These are phyloP conservation scores for Pythium aquatile DNA, from an alignment of 352 stramenopile genomes.

Conservation along the genomic window DNA sequence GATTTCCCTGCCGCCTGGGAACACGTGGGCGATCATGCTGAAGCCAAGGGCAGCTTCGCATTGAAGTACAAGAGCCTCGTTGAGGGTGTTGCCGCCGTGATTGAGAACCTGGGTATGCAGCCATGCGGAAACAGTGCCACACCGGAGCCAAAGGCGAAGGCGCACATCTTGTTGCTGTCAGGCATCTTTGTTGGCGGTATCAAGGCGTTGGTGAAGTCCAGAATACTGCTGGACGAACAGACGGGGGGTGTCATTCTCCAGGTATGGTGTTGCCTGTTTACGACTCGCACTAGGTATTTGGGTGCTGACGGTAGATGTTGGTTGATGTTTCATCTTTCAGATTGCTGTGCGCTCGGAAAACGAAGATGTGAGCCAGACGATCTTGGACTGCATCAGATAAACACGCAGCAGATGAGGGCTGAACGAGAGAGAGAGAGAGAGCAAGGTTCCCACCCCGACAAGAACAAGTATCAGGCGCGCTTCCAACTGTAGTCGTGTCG, in stretches of 20 bases:
- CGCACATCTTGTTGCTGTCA: constrained; percentile 96
- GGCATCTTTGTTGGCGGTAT: constrained; percentile 95
- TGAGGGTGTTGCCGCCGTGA: constrained; percentile 93
- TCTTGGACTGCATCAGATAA: constrained; percentile 97
- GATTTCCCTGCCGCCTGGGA: constrained; percentile 98
- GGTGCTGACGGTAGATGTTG: constrained; percentile 13
- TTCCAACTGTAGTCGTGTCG: not conserved
- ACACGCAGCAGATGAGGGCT: not conserved
- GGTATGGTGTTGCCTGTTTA: constrained; percentile 32
- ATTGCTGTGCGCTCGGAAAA: constrained; percentile 96
- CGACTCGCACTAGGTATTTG: not conserved
- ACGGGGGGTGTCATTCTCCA: constrained; percentile 91
- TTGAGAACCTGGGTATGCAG: constrained; percentile 97
- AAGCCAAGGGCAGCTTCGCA: constrained; percentile 96
- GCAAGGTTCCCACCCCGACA: not conserved
- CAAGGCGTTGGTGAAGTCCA: constrained; percentile 95
- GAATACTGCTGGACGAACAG: constrained; percentile 91
- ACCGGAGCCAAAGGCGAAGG: constrained; percentile 87
- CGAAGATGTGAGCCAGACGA: constrained; percentile 93
- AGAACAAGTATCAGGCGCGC: not conserved
- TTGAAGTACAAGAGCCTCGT: constrained; percentile 97
- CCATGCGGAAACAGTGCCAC: constrained; percentile 94
- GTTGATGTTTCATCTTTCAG: constrained; percentile 38
- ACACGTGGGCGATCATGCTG: constrained; percentile 89
- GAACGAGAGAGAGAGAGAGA: not conserved